Evolutionary conservation across 208 protist genomes (phyloP).

Genomic region (Acanthamoeba rhysodes): DNA sequence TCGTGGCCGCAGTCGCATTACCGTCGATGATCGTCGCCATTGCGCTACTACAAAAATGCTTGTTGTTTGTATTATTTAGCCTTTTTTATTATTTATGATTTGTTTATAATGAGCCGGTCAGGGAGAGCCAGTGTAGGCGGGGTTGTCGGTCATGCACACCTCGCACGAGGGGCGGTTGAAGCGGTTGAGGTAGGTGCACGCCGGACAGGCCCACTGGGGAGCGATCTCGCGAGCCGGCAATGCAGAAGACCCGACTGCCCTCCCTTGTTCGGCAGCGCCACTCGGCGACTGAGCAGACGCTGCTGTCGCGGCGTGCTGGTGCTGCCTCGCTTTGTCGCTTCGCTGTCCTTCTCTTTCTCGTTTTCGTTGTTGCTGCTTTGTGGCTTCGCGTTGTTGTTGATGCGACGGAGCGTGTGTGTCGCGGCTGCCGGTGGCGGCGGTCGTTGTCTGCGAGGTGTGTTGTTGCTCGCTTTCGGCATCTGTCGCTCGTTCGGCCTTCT

Average conservation of each 20-base stretch:
- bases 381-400: background rate
- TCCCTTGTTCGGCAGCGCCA: too few species aligned
- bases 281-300: too few species aligned
- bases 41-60: background rate
- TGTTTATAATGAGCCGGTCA: background rate
- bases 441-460: background rate
- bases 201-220: background rate
- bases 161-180: background rate
- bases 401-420: background rate
- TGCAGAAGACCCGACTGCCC: too few species aligned
- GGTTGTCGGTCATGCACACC: constrained; percentile 12
- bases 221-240: too few species aligned
- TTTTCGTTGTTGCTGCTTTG: background rate
- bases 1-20: constrained; percentile 80
- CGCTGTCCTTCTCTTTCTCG: background rate
- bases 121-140: background rate
- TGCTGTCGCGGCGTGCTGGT: background rate
- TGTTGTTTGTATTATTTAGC: background rate
- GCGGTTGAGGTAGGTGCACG: background rate
- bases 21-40: constrained; percentile 84
- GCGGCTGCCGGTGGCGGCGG: background rate
- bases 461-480: background rate
- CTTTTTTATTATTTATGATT: background rate
- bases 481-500: background rate
- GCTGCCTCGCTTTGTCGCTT: background rate